Percentiles rank a stretch among this genome's conserved stretches.
phyloP scores from a whole-genome alignment of 495 filamentous ascomycete species.

The Aspergillus hancockii region DNA sequence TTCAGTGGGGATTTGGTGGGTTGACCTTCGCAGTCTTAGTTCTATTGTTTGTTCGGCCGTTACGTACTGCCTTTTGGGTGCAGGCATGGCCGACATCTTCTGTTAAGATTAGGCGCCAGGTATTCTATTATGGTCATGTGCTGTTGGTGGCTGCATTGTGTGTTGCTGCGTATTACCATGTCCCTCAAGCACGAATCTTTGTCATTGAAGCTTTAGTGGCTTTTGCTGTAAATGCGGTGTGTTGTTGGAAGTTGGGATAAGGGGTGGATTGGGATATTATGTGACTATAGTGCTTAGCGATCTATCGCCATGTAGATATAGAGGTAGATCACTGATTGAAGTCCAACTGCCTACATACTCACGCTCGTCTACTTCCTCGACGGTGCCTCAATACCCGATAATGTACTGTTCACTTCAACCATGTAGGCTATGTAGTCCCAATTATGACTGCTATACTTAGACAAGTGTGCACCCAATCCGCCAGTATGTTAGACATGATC shows the following conservation, averaged over 20 bases:
- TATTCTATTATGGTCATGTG: constrained; percentile 42
- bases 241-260: constrained; percentile 28
- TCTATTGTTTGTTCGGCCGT: constrained; percentile 36
- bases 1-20: constrained; percentile 48
- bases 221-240: constrained; percentile 34
- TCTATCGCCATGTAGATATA: no score
- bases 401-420: no score
- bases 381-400: no score
- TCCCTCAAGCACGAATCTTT: constrained; percentile 38
- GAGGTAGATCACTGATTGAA: neutral
- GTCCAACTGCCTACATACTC: no score
- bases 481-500: no score
- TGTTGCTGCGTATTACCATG: constrained; percentile 41
- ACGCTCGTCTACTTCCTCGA: no score
- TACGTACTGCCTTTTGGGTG: constrained; percentile 14
- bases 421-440: no score
- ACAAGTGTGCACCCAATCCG: no score
- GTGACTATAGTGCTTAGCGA: no score
- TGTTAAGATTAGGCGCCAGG: constrained; percentile 29
- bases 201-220: constrained; percentile 37
- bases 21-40: constrained; percentile 24
- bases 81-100: constrained; percentile 17
- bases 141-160: constrained; percentile 35
- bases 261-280: neutral
- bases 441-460: no score